phyloP scores from a whole-genome alignment of 176 grass and related monocot genomes.

The Cocos nucifera region DNA sequence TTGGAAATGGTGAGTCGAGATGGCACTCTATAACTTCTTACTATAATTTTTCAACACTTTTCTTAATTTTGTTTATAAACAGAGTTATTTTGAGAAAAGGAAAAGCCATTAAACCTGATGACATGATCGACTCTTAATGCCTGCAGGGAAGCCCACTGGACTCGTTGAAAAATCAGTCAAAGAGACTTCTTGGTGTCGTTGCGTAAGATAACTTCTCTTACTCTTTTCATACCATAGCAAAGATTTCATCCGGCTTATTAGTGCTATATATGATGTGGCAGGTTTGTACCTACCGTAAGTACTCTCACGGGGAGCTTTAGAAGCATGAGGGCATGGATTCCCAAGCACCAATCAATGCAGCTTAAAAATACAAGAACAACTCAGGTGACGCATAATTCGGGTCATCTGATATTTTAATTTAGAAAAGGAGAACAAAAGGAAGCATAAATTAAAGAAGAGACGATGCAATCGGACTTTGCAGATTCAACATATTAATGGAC shows the following conservation, averaged over 20 bases:
- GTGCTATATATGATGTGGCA: constrained; percentile 17
- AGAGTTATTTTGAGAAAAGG: too few species aligned
- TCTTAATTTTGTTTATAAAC: too few species aligned
- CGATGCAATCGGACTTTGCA: constrained; percentile 10
- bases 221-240: not conserved
- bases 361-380: constrained; percentile 44
- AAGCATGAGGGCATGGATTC: constrained; percentile 70
- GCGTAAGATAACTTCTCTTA: constrained; percentile 42
- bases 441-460: too few species aligned
- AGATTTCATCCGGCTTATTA: not conserved
- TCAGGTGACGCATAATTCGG: constrained; percentile 20
- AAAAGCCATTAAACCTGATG: too few species aligned
- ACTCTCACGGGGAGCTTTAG: constrained; percentile 68
- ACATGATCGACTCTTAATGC: too few species aligned
- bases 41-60: too few species aligned
- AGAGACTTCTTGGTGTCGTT: constrained; percentile 55
- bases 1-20: too few species aligned
- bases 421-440: too few species aligned
- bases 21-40: too few species aligned
- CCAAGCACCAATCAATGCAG: constrained; percentile 61
- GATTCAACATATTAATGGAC: constrained; percentile 70
- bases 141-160: constrained; percentile 46
- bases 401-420: too few species aligned
- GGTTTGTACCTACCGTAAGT: constrained; percentile 68
- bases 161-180: constrained; percentile 45